Evolutionary conservation across 2,329 filamentous ascomycete species (phyloP).

Genomic region (Fusarium irregulare): DNA sequence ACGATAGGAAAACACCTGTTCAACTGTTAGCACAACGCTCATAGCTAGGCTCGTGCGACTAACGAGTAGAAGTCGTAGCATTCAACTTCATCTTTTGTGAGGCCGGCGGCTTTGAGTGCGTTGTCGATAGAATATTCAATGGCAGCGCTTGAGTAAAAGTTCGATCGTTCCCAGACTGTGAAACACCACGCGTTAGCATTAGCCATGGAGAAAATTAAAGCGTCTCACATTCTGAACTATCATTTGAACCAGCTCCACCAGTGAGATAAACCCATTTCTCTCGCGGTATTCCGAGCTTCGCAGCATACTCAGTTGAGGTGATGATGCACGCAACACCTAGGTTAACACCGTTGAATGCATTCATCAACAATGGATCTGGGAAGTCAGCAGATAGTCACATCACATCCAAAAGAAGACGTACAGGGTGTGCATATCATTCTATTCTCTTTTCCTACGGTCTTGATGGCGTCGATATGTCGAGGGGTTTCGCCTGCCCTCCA

Average conservation of each 20-base stretch:
- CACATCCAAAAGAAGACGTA: constrained; percentile 48
- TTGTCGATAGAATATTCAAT: constrained; percentile 69
- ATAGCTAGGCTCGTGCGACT: neutral
- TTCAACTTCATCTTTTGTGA: constrained; percentile 65
- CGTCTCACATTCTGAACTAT: constrained; percentile 62
- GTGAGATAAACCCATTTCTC: constrained; percentile 72
- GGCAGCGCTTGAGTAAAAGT: constrained; percentile 67
- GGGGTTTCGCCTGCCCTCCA: constrained; percentile 66
- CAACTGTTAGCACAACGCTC: rapidly evolving
- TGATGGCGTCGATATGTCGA: constrained; percentile 63
- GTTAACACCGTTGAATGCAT: constrained; percentile 77
- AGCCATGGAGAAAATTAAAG: too few relatives aligned
- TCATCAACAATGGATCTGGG: constrained; percentile 75
- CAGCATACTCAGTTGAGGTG: constrained; percentile 67
- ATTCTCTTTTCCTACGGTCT: constrained; percentile 65
- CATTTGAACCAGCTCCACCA: constrained; percentile 71
- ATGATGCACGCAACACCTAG: constrained; percentile 70
- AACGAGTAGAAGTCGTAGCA: constrained; percentile 73
- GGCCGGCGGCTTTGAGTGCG: constrained; percentile 59
- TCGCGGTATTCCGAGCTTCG: constrained; percentile 63
- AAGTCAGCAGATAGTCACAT: rapidly evolving
- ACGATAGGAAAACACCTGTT: constrained; percentile 76
- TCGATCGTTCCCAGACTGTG: constrained; percentile 70
- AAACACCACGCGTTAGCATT: too few relatives aligned
- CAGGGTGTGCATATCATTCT: constrained; percentile 77